Evolutionary conservation across 1,284 basidiomycete genomes (phyloP).

Genomic region (Cryptococcus neoformans): DNA sequence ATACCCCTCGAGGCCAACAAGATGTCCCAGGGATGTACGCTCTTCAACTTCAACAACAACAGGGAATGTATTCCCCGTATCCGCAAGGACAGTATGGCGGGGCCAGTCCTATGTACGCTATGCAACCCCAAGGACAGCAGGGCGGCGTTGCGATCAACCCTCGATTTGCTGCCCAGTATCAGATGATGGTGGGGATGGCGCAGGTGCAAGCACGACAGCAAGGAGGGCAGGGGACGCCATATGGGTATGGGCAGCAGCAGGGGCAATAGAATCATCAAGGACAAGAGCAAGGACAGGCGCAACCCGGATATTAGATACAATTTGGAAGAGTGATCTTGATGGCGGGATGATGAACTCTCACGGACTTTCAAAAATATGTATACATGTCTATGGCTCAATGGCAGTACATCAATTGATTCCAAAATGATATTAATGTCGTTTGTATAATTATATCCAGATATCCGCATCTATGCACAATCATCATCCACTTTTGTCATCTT

Average conservation of each 20-base stretch:
- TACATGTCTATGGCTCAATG: not conserved
- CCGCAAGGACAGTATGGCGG: no score
- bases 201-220: not conserved
- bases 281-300: not conserved
- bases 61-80: no score
- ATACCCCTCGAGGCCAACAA: no score
- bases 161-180: constrained; percentile 38
- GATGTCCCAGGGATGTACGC: no score
- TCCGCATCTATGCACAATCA: not conserved
- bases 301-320: not conserved
- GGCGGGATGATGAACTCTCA: not conserved
- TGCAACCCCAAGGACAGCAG: not conserved
- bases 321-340: not conserved
- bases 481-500: not conserved
- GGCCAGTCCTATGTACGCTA: not conserved
- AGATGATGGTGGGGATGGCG: constrained; percentile 11
- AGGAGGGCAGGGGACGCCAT: not conserved
- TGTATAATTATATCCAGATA: not conserved
- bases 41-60: no score
- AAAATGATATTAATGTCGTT: not conserved
- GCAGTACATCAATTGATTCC: not conserved
- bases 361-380: no score
- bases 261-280: not conserved
- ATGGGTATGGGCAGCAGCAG: constrained; percentile 4
- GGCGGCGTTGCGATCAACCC: constrained; percentile 45